Conservation (phyloP, 176 grass and related monocot genomes). For the Lolium multiflorum region DNA sequence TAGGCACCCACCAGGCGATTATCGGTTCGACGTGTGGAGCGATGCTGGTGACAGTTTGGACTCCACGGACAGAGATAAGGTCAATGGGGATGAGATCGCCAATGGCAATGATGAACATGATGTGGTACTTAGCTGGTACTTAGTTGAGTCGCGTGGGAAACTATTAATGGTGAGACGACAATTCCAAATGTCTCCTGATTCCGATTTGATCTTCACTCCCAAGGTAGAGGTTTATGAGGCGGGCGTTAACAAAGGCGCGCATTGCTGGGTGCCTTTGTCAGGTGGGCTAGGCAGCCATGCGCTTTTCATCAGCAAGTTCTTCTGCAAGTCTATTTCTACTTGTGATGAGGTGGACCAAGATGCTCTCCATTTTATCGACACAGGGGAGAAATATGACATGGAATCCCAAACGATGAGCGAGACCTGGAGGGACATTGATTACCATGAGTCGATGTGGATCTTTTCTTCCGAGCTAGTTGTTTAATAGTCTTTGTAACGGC, state of each 20-base stretch:
- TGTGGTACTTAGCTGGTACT: not conserved
- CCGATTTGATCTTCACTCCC: not conserved
- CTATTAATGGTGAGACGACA: not conserved
- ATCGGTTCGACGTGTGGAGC: too few species aligned
- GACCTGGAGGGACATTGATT: not conserved
- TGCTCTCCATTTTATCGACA: slow-evolving; percentile 1
- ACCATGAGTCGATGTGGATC: not conserved
- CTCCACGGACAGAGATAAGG: too few species aligned
- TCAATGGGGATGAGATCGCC: too few species aligned
- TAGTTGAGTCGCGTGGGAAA: not conserved
- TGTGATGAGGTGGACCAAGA: not conserved
- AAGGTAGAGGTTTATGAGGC: not conserved
- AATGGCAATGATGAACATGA: too few species aligned
- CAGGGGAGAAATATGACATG: not conserved
- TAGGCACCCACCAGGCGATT: too few species aligned
- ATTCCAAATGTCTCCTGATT: not conserved
- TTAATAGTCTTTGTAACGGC: not conserved
- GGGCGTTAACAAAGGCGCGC: not conserved
- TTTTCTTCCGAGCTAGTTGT: not conserved
- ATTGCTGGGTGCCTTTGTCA: not conserved
- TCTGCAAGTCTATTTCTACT: not conserved
- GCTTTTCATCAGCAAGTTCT: not conserved
- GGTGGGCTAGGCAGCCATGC: not conserved
- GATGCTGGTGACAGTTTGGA: too few species aligned
- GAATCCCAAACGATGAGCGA: not conserved